Evolutionary conservation across 192 early-diverging fungal genomes (phyloP), one percentile per base, ranked within the genome.

Genomic region (Linnemannia exigua): DNA sequence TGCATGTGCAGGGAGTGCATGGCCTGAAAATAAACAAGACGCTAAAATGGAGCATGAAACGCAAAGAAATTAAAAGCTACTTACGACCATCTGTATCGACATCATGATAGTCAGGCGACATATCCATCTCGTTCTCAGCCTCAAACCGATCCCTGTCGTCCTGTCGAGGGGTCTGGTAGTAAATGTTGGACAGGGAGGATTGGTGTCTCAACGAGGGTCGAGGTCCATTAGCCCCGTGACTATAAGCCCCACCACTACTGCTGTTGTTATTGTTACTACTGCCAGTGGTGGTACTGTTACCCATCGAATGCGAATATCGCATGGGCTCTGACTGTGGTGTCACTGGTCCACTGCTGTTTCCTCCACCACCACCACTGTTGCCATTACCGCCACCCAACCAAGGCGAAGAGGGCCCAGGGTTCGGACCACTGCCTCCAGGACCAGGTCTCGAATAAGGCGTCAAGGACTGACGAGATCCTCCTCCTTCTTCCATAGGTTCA

Each of bases 11-110:
- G 17, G 36, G 33, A 2, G 36, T n/a, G 37, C 37, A 37, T 22
- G 4, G 31, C 36, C 31, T 8, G 28, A 68, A 68, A 68, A 37
- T 20, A 68, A 68, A 67, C 14, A 68, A 68, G 14, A 68, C 3
- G 36, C 6, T 28, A 31, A 35, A 67, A 67, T 58, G n/a, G 9
- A 54, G 12, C 36, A 66, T 22, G 20, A 25, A 67, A n/a, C 35
- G n/a, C 17, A 67, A 70, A 36, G 33, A 9, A 58, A 61, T 31
- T 28, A 73, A 70, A 47, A 36, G 15, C 25, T 15, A 84, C 82
- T 70, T 79, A 84, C 82, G 76, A 44, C 76, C 67, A 68, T 84
- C 82, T 9, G 67, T 15, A 66, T 84, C 82, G 5, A 78, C 35
- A 66, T 77, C 75, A 8, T 74, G 67, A 20, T 81, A 81, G 7